Evolutionary conservation across 2,329 filamentous ascomycete species (phyloP), one percentile per base, ranked within the genome.

Genomic region (Cladosporium halotolerans): DNA sequence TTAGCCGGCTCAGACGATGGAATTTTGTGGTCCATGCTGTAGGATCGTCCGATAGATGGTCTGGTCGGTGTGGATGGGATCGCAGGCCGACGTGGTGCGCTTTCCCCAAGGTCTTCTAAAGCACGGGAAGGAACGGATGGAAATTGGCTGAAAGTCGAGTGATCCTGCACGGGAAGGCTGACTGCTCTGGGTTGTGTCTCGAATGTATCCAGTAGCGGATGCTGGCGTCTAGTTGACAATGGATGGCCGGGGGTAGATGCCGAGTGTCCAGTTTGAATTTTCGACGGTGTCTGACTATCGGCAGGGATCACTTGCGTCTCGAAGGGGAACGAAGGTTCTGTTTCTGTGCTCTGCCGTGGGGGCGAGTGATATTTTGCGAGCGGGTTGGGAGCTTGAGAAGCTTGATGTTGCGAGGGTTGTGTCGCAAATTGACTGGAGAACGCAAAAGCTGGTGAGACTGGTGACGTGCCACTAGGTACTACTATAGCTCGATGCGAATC

Each of bases 61-160:
- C 32, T 8, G 34, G 23, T 31, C 6, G 53, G 53, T 28, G 43
- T 59, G 3, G 57, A 59, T 14, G 47, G 57, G 11, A 47, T 56
- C 19, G 13, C 28, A n/a, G 57, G 57, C 4, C 23, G 56, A 28
- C 47, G 48, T 3, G 62, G 62, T 18, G 63, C 62, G 43, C 64
- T 67, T 34, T 60, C 61, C 7, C 65, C 65, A 36, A 67, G 28
- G 4, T 54, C 55, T 7, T 55, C 52, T 8, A 61, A 49, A 9
- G 56, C 52, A 9, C 60, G 54, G 0, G 56, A 54, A 9, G 66
- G 63, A 4, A 64, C 14, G 3, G 63, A 57, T 34, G 59, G 57
- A 2, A 66, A 50, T 11, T 62, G 19, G n/a, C 46, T 49, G 9
- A 28, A 49, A 4, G 18, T 8, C 7, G 33, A 38, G 5, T 2